Percentiles rank a stretch among this genome's conserved stretches.
These are phyloP conservation scores for Hortiboletus flavorubellus DNA, from an alignment of 768 basidiomycete genomes.

Conservation along the genomic window DNA sequence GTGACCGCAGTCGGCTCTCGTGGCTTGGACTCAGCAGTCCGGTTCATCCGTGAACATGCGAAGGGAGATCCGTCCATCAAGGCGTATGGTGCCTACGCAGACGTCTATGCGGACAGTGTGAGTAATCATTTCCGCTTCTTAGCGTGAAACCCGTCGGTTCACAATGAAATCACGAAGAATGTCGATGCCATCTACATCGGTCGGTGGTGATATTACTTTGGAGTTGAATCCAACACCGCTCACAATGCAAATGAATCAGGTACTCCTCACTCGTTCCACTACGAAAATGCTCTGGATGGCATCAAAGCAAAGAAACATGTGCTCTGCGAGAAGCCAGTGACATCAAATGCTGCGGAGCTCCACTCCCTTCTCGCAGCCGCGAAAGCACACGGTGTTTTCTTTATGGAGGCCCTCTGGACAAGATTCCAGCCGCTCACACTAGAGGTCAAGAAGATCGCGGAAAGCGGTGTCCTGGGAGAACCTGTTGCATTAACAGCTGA, in stretches of 20 bases:
- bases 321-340: conserved; percentile 87
- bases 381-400: conserved; percentile 74
- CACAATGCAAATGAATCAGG: conserved; percentile 38
- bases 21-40: conserved; percentile 59
- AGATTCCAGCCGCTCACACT: conserved; percentile 69
- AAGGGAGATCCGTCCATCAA: conserved; percentile 53
- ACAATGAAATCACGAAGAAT: conserved; percentile 38
- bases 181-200: conserved; percentile 80
- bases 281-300: conserved; percentile 69
- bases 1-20: conserved; percentile 78
- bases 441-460: conserved; percentile 62
- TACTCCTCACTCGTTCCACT: conserved; percentile 84
- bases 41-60: conserved; percentile 58
- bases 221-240: not conserved
- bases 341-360: conserved; percentile 71
- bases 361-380: conserved; percentile 71
- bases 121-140: conserved; percentile 15
- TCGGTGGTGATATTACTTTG: conserved; percentile 20
- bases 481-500: conserved; percentile 73
- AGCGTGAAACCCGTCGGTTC: not conserved
- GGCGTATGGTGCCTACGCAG: conserved; percentile 70
- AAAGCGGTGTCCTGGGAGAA: conserved; percentile 60
- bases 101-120: conserved; percentile 69
- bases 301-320: conserved; percentile 81
- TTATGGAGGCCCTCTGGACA: conserved; percentile 94